These are phyloP conservation scores for Clohesyomyces aquaticus DNA, from an alignment of 495 filamentous ascomycete species.

Conservation along the genomic window DNA sequence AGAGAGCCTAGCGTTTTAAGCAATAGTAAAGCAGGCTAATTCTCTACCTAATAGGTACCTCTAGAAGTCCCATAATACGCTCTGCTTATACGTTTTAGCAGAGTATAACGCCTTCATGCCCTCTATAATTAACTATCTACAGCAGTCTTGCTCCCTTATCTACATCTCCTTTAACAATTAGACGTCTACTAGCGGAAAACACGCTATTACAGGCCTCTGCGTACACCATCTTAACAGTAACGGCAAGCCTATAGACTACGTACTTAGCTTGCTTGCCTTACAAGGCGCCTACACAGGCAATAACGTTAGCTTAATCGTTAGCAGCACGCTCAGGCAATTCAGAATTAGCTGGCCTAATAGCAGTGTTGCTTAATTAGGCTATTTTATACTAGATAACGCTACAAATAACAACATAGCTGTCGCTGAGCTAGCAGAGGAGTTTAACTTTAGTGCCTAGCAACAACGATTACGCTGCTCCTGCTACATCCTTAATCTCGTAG, in stretches of 20 bases:
- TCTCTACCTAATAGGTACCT: background rate
- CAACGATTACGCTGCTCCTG: conserved; percentile 5
- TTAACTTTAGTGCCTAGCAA: conserved; percentile 13
- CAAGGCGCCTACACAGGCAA: conserved; percentile 1
- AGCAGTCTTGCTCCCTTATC: background rate
- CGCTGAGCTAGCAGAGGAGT: background rate
- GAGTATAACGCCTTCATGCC: conserved; percentile 9
- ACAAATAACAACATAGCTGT: conserved; percentile 12
- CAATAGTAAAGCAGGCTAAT: conserved; percentile 1
- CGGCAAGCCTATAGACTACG: background rate
- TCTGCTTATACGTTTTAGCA: conserved; percentile 1
- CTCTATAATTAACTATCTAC: background rate
- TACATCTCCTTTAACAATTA: conserved; percentile 14
- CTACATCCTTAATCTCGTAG: conserved; percentile 19
- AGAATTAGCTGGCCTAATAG: background rate
- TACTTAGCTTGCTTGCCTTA: conserved; percentile 6
- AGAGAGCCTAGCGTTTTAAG: background rate
- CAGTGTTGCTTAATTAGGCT: conserved; percentile 9
- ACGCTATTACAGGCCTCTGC: conserved; percentile 3
- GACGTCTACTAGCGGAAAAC: conserved; percentile 8
- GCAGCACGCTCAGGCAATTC: conserved; percentile 6
- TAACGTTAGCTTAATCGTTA: conserved; percentile 16
- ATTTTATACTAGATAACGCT: conserved; percentile 21
- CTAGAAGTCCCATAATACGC: too few relatives aligned
- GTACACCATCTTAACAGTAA: background rate